Evolutionary conservation across 352 stramenopile species (phyloP), one percentile per base, ranked within the genome.

Genomic region (Sclerospora graminicola): DNA sequence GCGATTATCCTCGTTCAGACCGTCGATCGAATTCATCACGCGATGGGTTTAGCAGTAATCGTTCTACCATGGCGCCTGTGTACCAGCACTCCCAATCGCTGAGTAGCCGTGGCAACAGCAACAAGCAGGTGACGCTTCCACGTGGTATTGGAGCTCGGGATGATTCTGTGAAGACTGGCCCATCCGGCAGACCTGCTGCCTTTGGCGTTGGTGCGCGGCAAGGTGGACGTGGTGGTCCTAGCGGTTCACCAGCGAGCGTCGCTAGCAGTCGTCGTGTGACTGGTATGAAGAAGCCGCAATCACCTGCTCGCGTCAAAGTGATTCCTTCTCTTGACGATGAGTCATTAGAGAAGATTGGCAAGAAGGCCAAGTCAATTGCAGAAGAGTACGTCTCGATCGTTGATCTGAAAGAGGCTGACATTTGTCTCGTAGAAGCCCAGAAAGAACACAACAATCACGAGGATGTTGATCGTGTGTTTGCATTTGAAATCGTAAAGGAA

Each of bases 311-410:
- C 52, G 29, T 46, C 4, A 64, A 55, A 40, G 45, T 46, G 9
- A 57, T 68, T 1, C 49, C 65, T 38, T 55, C 69, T 30, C 63
- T 89, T 15, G 63, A 68, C 7, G 77, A 87, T 1, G 75, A 87
- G 5, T 57, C 57, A 2, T 65, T 66, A 30, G 69, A 82, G 21
- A 79, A 75, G 28, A 81, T 89, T 39, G 63, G 48, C 9, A 89
- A 89, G 56, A 85, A 84, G 48, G 61, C 80, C 0, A 89, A 87
- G 41, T 84, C 72, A 1, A 84, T 75, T 23, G 69, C 76, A 3
- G 77, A 88, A 23, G 80, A 91, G 45, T 91, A 81, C 40, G 75
- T 84, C 9, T 81, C 55, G 35, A 86, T 89, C 24, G 50, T 71
- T 26, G 80, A 91, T 34, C 41, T 85, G 19, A 59, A 62, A 4